Evolutionary conservation across 306 rosid species (phyloP), one percentile per base, ranked within the genome.

Genomic region (Quercus engelmannii): DNA sequence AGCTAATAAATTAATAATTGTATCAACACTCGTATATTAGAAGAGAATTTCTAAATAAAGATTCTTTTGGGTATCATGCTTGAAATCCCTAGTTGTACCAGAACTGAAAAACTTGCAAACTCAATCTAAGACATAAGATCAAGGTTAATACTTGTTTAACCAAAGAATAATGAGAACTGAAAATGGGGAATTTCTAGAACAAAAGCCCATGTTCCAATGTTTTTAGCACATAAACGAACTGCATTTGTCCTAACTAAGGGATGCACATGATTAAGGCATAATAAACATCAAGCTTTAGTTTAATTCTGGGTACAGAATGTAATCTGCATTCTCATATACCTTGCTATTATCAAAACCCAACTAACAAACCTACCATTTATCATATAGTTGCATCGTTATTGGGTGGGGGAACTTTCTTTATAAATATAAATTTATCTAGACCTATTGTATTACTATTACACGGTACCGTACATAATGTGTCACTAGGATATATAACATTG

Each of bases 281-380:
- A n/a, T 74, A 33, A 69, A 77, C 52, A 51, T n/a, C 67, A 43
- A 67, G 17, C 54, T 58, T 25, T 73, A 56, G 4, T 64, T 68
- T 74, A 68, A 51, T 59, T 69, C 72, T 12, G 41, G 82, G 65
- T 81, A 38, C 78, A 77, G 82, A 81, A 80, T 80, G 80, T 77
- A 26, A 73, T 67, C 79, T 68, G 80, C 18, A 81, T 81, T 46
- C 20, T 11, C 74, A 74, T 76, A 59, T 73, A 72, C 28, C 71
- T 43, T 31, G 71, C 19, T 54, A 82, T 69, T 28, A 11, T 28
- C 9, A 30, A 72, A 21, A 8, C 63, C n/a, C 54, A 41, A 69
- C 73, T 26, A 74, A 78, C 74, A 14, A 77, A 55, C 51, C 69
- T 25, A 64, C n/a, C 74, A 54, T 12, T 10, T 49, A 12, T 49